These are phyloP conservation scores for Tulasnella sp. DNA, from an alignment of 768 basidiomycete genomes.

Conservation along the genomic window DNA sequence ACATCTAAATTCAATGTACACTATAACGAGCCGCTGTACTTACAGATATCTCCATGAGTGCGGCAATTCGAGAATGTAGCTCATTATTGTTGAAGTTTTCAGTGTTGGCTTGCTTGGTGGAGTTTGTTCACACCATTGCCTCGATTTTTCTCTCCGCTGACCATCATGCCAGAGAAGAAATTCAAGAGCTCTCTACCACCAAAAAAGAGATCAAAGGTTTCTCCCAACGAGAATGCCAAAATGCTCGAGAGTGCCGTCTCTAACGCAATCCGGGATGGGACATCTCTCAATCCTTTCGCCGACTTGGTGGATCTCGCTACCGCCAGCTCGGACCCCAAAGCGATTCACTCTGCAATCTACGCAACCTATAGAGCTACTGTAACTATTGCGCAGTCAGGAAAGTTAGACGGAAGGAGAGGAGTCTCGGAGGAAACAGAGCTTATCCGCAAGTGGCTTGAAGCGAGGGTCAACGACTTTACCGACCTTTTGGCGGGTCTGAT, in stretches of 20 bases:
- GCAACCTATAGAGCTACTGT: conserved; percentile 75
- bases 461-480: conserved; percentile 60
- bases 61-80: not conserved
- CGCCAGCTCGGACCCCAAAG: conserved; percentile 42
- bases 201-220: conserved; percentile 25
- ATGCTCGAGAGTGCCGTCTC: conserved; percentile 51
- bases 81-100: not conserved
- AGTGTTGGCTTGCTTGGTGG: not conserved
- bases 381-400: conserved; percentile 45
- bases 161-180: not conserved
- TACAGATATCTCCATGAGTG: not conserved
- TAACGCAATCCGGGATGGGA: conserved; percentile 43
- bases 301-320: conserved; percentile 60
- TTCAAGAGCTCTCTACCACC: conserved; percentile 16
- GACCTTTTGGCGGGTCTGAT: conserved; percentile 61
- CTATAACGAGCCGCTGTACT: not conserved
- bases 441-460: conserved; percentile 75
- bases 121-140: not conserved
- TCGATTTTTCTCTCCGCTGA: not conserved
- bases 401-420: conserved; percentile 38
- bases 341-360: conserved; percentile 69
- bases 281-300: conserved; percentile 66
- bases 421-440: conserved; percentile 50
- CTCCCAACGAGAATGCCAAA: conserved; percentile 32
- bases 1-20: not conserved